phyloP scores from a whole-genome alignment of 108 stramenopile species.

The Craspedostauros australis region DNA sequence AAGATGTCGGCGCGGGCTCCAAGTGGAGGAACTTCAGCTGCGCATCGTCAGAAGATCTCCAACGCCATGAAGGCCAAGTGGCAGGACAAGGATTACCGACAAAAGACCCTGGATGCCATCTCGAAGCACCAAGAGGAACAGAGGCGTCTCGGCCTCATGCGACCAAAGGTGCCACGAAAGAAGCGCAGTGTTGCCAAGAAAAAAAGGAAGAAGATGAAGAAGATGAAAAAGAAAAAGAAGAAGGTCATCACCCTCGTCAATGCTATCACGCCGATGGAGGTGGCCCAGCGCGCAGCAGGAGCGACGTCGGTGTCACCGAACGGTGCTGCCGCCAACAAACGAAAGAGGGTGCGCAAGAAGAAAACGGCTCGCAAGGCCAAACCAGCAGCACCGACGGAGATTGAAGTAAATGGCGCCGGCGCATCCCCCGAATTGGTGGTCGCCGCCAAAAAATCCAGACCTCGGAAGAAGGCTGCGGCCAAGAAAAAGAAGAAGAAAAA shows the following conservation, averaged over 20 bases:
- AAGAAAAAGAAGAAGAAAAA: slow-evolving; percentile 22
- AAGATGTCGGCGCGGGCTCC: slow-evolving; percentile 43
- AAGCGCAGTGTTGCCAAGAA: not conserved
- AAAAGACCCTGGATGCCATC: slow-evolving; percentile 59
- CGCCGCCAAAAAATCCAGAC: too few species aligned
- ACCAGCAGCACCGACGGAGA: too few species aligned
- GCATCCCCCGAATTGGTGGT: too few species aligned
- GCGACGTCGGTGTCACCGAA: too few species aligned
- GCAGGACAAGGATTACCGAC: slow-evolving; percentile 71
- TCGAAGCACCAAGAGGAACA: slow-evolving; percentile 20
- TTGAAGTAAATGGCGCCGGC: too few species aligned
- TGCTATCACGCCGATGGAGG: not conserved
- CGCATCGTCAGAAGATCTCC: slow-evolving; percentile 63
- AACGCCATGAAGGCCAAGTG: slow-evolving; percentile 80
- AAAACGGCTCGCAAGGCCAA: too few species aligned
- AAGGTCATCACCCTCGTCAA: too few species aligned
- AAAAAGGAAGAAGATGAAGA: slow-evolving; percentile 1
- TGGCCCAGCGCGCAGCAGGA: slow-evolving; percentile 9
- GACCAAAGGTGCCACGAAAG: not conserved
- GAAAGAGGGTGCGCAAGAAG: too few species aligned
- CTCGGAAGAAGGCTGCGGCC: slow-evolving; percentile 13
- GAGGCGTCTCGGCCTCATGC: not conserved
- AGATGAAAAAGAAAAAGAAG: not conserved
- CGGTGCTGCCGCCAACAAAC: too few species aligned
- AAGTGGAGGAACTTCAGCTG: not conserved